Percentiles rank a stretch among this genome's conserved stretches.
These are phyloP conservation scores for Funneliformis geosporum DNA, from an alignment of 192 early-diverging fungal genomes.

Conservation along the genomic window DNA sequence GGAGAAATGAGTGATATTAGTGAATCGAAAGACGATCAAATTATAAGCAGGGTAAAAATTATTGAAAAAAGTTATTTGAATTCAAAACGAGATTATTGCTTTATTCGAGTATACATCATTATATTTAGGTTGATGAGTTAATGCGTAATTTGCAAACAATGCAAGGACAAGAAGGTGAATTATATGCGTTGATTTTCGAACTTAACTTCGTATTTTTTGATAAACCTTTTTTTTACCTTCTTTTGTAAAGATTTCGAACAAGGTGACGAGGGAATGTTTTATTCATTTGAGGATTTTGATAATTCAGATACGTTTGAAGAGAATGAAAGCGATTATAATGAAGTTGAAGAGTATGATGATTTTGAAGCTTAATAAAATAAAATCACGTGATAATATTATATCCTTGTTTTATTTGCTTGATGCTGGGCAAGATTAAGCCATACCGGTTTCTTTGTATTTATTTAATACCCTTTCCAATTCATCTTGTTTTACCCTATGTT, in stretches of 20 bases:
- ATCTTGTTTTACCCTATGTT: slow-evolving; percentile 42
- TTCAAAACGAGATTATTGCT: no score
- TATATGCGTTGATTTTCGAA: not conserved
- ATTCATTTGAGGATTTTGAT: slow-evolving; percentile 10
- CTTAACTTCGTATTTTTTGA: not conserved
- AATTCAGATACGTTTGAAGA: slow-evolving; percentile 24
- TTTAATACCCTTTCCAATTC: slow-evolving; percentile 36
- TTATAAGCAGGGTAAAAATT: slow-evolving; percentile 10
- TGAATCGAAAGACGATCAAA: not conserved
- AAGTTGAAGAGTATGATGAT: slow-evolving; percentile 16
- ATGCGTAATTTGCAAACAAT: slow-evolving; percentile 7
- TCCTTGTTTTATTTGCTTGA: no score
- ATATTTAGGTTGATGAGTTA: not conserved
- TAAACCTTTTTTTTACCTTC: not conserved
- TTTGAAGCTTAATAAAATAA: not conserved
- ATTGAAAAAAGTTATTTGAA: not conserved
- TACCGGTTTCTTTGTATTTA: slow-evolving; percentile 37
- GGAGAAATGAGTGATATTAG: not conserved
- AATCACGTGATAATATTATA: no score
- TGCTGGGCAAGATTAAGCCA: no score
- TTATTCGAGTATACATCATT: not conserved
- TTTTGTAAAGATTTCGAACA: not conserved
- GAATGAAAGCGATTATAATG: slow-evolving; percentile 8
- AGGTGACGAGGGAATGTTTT: slow-evolving; percentile 8
- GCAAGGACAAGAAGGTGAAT: slow-evolving; percentile 11